These are phyloP conservation scores for Orbilia blumenaviensis DNA, from an alignment of 2,329 filamentous ascomycete genomes.

Conservation along the genomic window DNA sequence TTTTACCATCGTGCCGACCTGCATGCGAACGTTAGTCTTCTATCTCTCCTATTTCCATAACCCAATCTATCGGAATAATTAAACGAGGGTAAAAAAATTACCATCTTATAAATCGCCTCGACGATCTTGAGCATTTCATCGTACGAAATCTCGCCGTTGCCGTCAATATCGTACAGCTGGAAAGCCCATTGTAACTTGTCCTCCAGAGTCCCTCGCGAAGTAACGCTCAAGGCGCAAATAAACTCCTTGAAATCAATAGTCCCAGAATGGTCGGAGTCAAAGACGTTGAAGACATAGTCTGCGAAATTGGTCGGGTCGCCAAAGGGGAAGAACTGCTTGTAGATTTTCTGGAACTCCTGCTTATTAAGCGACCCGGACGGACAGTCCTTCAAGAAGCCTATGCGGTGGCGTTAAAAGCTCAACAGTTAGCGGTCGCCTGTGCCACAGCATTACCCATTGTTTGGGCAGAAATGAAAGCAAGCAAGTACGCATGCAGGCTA, in stretches of 20 bases:
- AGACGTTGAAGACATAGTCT: slow-evolving; percentile 99
- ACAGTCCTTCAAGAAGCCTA: slow-evolving; percentile 98
- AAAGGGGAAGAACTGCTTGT: slow-evolving; percentile 99
- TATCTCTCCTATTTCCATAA: slow-evolving; percentile 33
- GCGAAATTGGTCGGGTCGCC: slow-evolving; percentile 97
- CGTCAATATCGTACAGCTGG: slow-evolving; percentile 98
- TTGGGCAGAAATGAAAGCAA: too few relatives aligned
- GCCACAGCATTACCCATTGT: too few relatives aligned
- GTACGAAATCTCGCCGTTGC: slow-evolving; percentile 98
- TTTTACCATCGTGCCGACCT: slow-evolving; percentile 99
- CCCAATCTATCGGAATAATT: too few relatives aligned
- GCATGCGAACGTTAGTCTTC: slow-evolving; percentile 6
- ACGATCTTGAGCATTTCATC: slow-evolving; percentile 99
- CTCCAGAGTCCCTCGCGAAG: slow-evolving; percentile 97
- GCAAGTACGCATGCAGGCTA: too few relatives aligned
- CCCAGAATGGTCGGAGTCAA: slow-evolving; percentile 95
- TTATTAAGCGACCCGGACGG: slow-evolving; percentile 96
- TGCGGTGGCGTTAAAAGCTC: too few relatives aligned
- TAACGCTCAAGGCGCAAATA: slow-evolving; percentile 96
- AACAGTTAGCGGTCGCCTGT: too few relatives aligned
- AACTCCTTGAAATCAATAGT: slow-evolving; percentile 99
- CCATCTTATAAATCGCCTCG: slow-evolving; percentile 99
- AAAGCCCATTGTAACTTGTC: slow-evolving; percentile 99
- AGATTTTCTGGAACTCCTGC: slow-evolving; percentile 99
- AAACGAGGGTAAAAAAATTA: slow-evolving; percentile 65